These are phyloP conservation scores for Iris macrosiphon DNA, from an alignment of 106 monocot species.

Conservation along the genomic window DNA sequence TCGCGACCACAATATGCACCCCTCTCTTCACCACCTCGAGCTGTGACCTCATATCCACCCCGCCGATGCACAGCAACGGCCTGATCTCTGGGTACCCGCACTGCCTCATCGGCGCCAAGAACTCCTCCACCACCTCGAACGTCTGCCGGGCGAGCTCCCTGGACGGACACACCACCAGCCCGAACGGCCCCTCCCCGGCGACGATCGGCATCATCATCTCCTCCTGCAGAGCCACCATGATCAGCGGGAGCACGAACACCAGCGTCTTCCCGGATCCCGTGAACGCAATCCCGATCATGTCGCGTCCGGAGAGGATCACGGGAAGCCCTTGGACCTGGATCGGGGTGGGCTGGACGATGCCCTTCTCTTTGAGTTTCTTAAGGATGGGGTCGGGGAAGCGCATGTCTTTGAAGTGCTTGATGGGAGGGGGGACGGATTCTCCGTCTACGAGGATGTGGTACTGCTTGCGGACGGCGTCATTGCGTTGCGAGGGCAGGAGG, in stretches of 20 bases:
- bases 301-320: slow-evolving; percentile 66
- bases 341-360: slow-evolving; percentile 85
- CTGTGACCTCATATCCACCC: slow-evolving; percentile 91
- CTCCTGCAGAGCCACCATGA: slow-evolving; percentile 88
- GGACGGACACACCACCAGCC: slow-evolving; percentile 82
- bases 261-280: slow-evolving; percentile 94
- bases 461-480: slow-evolving; percentile 56
- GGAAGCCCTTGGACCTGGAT: slow-evolving; percentile 95
- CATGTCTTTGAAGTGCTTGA: slow-evolving; percentile 77
- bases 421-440: slow-evolving; percentile 79
- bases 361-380: slow-evolving; percentile 65
- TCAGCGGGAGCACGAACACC: slow-evolving; percentile 84
- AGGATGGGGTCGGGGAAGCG: slow-evolving; percentile 62
- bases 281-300: slow-evolving; percentile 98
- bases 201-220: slow-evolving; percentile 88
- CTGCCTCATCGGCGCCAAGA: slow-evolving; percentile 58
- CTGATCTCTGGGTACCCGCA: slow-evolving; percentile 74
- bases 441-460: slow-evolving; percentile 93
- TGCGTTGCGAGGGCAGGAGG: slow-evolving; percentile 34
- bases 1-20: slow-evolving; percentile 96
- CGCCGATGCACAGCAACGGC: slow-evolving; percentile 83
- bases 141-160: slow-evolving; percentile 92
- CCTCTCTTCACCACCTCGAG: slow-evolving; percentile 87
- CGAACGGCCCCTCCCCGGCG: slow-evolving; percentile 90
- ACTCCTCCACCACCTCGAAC: slow-evolving; percentile 79